A percentile compares a stretch with the other conserved stretches of the same genome.
phyloP scores from a whole-genome alignment of 305 asterid species.

The Fraxinus ornus region DNA sequence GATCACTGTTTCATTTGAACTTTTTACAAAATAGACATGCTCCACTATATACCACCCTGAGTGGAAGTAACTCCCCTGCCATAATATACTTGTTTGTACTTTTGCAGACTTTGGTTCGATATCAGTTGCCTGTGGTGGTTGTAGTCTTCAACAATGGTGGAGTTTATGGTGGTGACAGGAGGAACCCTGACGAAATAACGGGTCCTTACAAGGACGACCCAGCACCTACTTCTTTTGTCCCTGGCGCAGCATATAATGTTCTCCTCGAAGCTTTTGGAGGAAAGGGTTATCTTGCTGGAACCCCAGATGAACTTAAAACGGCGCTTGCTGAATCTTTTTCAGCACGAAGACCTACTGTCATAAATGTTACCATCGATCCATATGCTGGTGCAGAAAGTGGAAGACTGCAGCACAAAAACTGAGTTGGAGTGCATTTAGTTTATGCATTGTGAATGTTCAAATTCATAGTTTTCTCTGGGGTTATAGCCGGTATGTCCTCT shows the following conservation, averaged over 20 bases:
- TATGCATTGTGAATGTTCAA: neutral
- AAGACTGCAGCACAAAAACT: slow-evolving; percentile 85
- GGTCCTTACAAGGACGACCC: slow-evolving; percentile 90
- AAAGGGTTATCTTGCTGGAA: slow-evolving; percentile 71
- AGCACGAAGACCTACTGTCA: slow-evolving; percentile 64
- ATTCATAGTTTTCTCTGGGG: neutral
- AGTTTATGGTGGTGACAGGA: slow-evolving; percentile 84
- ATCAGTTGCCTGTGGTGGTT: slow-evolving; percentile 84
- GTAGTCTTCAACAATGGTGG: slow-evolving; percentile 90
- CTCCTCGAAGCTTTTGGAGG: slow-evolving; percentile 82
- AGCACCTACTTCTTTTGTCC: slow-evolving; percentile 83
- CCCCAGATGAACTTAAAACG: slow-evolving; percentile 73
- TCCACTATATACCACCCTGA: neutral
- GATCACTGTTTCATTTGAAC: neutral
- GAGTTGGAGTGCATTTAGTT: slow-evolving; percentile 25
- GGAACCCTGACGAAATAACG: slow-evolving; percentile 71
- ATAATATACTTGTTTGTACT: slow-evolving; percentile 11
- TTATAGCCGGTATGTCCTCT: neutral
- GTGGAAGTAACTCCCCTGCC: neutral
- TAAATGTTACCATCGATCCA: slow-evolving; percentile 47
- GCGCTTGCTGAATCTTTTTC: slow-evolving; percentile 72
- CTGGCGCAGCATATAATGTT: slow-evolving; percentile 71
- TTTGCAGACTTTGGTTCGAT: slow-evolving; percentile 73
- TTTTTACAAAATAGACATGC: neutral
- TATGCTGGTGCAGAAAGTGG: slow-evolving; percentile 68